phyloP scores from a whole-genome alignment of 176 grass and related monocot genomes.

The Carex parvula region DNA sequence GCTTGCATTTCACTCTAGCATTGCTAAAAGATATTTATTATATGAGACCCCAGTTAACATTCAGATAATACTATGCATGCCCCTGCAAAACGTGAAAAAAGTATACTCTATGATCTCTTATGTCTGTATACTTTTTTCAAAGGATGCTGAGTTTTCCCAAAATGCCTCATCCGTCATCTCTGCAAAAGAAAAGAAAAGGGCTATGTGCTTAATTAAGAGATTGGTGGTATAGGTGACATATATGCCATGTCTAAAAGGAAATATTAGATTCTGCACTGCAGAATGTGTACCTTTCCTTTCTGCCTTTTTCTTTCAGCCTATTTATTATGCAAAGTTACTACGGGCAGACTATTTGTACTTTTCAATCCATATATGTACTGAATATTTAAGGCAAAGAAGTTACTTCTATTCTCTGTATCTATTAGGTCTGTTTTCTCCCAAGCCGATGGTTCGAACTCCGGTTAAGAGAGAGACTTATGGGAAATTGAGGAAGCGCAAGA shows the following conservation, averaged over 20 bases:
- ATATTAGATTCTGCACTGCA: neutral
- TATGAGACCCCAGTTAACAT: neutral
- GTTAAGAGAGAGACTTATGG: constrained; percentile 49
- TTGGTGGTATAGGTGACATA: neutral
- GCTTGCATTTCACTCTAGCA: neutral
- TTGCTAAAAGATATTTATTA: neutral
- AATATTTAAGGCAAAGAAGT: neutral
- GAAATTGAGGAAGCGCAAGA: constrained; percentile 26
- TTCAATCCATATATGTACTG: neutral
- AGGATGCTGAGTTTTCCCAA: neutral
- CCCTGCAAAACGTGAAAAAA: neutral
- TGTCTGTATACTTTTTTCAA: neutral
- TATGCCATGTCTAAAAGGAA: neutral
- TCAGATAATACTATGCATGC: neutral
- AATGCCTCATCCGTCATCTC: neutral
- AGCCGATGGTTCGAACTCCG: constrained; percentile 65
- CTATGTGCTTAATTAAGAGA: neutral
- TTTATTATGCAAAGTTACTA: neutral
- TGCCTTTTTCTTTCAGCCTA: neutral
- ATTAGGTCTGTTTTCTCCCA: constrained; percentile 47
- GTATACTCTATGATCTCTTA: neutral
- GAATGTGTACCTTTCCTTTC: neutral
- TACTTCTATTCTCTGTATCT: neutral
- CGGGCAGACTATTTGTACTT: neutral
- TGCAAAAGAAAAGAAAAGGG: neutral